These are phyloP conservation scores for Jamesozyma rosinii DNA, from an alignment of 805 yeast genomes.

Conservation along the genomic window DNA sequence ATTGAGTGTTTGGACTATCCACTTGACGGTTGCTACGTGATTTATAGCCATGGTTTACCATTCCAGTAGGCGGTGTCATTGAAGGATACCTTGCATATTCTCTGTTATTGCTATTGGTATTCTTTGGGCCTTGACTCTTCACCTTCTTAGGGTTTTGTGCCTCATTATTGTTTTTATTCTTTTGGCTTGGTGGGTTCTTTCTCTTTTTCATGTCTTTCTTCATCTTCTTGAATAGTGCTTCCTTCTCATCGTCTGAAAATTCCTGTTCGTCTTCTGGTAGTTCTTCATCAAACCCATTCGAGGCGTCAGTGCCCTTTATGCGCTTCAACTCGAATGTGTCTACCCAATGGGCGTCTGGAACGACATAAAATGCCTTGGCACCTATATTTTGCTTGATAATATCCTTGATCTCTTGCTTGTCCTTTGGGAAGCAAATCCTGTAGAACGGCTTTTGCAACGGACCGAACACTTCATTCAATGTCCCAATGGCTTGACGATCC, in stretches of 20 bases:
- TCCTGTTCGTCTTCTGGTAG: conserved; percentile 88
- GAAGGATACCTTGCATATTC: conserved; percentile 1
- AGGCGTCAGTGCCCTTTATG: conserved; percentile 85
- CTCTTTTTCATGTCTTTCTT: conserved; percentile 53
- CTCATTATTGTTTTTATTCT: conserved; percentile 7
- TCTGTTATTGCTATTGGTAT: not conserved
- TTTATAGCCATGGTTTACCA: conserved; percentile 7
- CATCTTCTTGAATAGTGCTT: conserved; percentile 55
- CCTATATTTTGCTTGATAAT: conserved; percentile 38
- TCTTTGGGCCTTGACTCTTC: not conserved
- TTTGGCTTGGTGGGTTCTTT: conserved; percentile 17
- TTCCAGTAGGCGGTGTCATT: conserved; percentile 13
- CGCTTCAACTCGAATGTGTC: conserved; percentile 63
- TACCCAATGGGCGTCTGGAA: conserved; percentile 68
- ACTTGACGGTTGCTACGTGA: conserved; percentile 7
- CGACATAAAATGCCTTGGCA: conserved; percentile 60
- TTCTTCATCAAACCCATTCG: conserved; percentile 91
- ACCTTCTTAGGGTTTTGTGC: conserved; percentile 4
- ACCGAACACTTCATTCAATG: conserved; percentile 83
- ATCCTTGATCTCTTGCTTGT: conserved; percentile 9
- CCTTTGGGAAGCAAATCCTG: conserved; percentile 49
- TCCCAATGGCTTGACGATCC: conserved; percentile 63
- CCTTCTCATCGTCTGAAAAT: conserved; percentile 89
- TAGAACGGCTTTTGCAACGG: conserved; percentile 74
- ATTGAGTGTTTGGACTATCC: not conserved